These are phyloP conservation scores for Thalia dealbata DNA, from an alignment of 176 grass and related monocot genomes.

Conservation along the genomic window DNA sequence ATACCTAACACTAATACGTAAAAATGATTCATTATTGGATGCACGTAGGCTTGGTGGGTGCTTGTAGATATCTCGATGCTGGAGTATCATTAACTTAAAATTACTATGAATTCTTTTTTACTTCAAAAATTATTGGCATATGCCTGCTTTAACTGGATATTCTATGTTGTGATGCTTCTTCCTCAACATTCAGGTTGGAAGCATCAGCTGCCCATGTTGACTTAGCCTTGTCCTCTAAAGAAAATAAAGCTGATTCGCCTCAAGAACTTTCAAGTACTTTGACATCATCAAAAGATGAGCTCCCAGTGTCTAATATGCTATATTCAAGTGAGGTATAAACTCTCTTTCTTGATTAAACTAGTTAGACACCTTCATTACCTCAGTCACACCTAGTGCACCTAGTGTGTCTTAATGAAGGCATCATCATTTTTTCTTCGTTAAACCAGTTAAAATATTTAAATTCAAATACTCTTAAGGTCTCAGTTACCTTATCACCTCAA, in stretches of 20 bases:
- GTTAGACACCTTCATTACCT: background rate
- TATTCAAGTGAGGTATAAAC: constrained; percentile 26
- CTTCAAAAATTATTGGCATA: too few species aligned
- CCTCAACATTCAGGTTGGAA: constrained; percentile 50
- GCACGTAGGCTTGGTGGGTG: too few species aligned
- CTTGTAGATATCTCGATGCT: too few species aligned
- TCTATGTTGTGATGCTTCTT: constrained; percentile 10
- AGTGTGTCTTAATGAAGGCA: too few species aligned
- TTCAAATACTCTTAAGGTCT: background rate
- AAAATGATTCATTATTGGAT: too few species aligned
- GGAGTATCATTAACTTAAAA: too few species aligned
- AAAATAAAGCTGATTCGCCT: constrained; percentile 23
- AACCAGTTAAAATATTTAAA: background rate
- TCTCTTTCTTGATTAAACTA: background rate
- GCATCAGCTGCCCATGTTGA: constrained; percentile 60
- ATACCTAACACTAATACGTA: too few species aligned
- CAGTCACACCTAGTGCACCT: too few species aligned
- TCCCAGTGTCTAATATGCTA: constrained; percentile 4
- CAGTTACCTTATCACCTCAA: background rate
- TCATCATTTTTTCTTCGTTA: background rate
- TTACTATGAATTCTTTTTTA: too few species aligned
- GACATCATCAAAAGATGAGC: constrained; percentile 23
- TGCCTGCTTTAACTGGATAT: too few species aligned
- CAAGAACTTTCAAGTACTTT: constrained; percentile 26
- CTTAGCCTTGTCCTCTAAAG: constrained; percentile 36